Evolutionary conservation across 2,329 filamentous ascomycete genomes (phyloP).

Genomic region (Rhynchosporium secalis): DNA sequence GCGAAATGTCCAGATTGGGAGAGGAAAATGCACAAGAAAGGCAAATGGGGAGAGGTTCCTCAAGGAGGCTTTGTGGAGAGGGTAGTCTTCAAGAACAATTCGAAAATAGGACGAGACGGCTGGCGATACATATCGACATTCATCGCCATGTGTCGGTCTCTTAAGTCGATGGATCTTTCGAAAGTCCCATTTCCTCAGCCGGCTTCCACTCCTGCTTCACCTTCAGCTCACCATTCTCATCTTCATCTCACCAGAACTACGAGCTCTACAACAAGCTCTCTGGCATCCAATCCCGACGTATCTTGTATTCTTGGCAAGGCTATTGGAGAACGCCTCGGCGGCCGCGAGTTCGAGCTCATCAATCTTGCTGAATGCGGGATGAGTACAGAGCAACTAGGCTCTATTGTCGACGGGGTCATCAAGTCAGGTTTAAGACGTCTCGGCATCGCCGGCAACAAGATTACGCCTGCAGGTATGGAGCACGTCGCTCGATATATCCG

Average conservation of each 20-base stretch:
- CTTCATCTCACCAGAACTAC: slow-evolving; percentile 29
- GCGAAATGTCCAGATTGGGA: slow-evolving; percentile 65
- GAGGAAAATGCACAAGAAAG: slow-evolving; percentile 28
- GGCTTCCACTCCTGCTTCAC: slow-evolving; percentile 18
- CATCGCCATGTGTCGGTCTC: slow-evolving; percentile 81
- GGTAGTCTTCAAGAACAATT: slow-evolving; percentile 84
- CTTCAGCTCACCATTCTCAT: slow-evolving; percentile 21
- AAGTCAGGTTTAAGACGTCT: slow-evolving; percentile 76
- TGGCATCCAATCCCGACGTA: slow-evolving; percentile 41
- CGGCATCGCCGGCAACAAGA: slow-evolving; percentile 78
- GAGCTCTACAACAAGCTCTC: slow-evolving; percentile 26
- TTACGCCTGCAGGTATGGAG: slow-evolving; percentile 71
- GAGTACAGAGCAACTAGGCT: slow-evolving; percentile 67
- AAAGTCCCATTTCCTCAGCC: slow-evolving; percentile 72
- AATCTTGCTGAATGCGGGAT: slow-evolving; percentile 79
- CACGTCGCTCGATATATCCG: slow-evolving; percentile 77
- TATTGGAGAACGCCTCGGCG: slow-evolving; percentile 73
- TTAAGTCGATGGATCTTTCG: slow-evolving; percentile 85
- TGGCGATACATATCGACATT: slow-evolving; percentile 93
- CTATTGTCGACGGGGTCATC: slow-evolving; percentile 79
- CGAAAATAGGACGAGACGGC: slow-evolving; percentile 77
- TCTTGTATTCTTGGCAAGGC: slow-evolving; percentile 71
- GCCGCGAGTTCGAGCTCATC: slow-evolving; percentile 75
- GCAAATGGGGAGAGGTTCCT: slow-evolving; percentile 31
- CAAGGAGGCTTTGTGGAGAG: slow-evolving; percentile 77